Evolutionary conservation across 176 grass and related monocot species (phyloP).

Genomic region (Oryza coarctata): DNA sequence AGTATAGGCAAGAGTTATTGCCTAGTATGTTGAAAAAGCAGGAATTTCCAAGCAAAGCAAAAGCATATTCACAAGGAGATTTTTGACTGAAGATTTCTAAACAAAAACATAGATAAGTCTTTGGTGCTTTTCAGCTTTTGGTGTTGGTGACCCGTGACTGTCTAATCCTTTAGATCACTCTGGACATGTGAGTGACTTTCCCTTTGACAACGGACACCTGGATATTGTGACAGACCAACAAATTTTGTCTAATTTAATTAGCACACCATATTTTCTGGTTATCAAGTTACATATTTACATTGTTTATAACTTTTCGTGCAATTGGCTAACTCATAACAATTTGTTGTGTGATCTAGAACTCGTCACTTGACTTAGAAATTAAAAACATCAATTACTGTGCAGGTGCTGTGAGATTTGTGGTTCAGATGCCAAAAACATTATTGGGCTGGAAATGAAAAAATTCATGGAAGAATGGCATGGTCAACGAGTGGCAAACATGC

Average conservation of each 20-base stretch:
- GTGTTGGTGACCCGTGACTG: conserved; percentile 15
- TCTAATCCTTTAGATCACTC: conserved; percentile 11
- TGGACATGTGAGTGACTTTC: conserved; percentile 19
- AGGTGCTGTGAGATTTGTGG: conserved; percentile 76
- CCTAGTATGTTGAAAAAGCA: no score
- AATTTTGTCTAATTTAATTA: background rate
- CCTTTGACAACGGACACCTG: background rate
- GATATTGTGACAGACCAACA: background rate
- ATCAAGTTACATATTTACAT: background rate
- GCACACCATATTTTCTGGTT: background rate
- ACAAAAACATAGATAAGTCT: background rate
- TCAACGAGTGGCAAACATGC: conserved; percentile 20
- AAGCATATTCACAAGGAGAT: background rate
- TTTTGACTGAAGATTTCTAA: background rate
- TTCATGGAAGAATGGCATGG: conserved; percentile 74
- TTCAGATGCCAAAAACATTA: conserved; percentile 64
- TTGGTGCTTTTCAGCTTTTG: background rate
- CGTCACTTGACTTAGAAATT: conserved; percentile 10
- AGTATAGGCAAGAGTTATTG: background rate
- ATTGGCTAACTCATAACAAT: background rate
- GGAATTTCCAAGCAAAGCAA: background rate
- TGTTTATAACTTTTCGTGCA: conserved; percentile 3
- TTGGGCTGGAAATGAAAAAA: conserved; percentile 47
- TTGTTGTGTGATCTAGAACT: background rate
- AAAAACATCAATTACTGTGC: conserved; percentile 14